Percentiles rank a stretch among this genome's conserved stretches.
Evolutionary conservation across 2,329 filamentous ascomycete species (phyloP).

Genomic region (Thielaviopsis populi): DNA sequence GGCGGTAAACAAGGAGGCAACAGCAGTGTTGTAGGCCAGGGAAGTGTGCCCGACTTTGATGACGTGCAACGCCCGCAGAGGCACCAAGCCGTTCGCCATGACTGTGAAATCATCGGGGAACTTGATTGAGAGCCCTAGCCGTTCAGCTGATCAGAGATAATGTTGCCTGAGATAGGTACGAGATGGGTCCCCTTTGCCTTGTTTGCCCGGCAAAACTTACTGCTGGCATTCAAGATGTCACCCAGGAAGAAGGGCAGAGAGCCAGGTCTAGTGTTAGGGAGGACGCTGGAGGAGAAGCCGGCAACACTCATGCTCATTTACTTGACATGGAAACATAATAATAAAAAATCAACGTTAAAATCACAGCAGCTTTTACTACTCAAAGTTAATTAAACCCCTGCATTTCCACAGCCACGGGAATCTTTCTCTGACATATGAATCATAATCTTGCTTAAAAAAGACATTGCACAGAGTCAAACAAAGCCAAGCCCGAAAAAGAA

Average conservation of each 20-base stretch:
- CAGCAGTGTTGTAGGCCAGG: constrained; percentile 36
- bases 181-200: constrained; percentile 51
- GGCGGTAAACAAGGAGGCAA: constrained; percentile 40
- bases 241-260: constrained; percentile 59
- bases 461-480: not conserved
- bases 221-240: constrained; percentile 45
- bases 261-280: constrained; percentile 28
- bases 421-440: too few species aligned
- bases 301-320: constrained; percentile 26
- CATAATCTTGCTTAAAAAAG: too few species aligned
- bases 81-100: constrained; percentile 32
- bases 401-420: too few species aligned
- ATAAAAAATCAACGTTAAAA: not conserved
- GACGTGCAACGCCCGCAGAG: constrained; percentile 51
- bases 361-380: too few species aligned
- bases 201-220: constrained; percentile 37
- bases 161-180: constrained; percentile 36
- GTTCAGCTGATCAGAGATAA: constrained; percentile 26
- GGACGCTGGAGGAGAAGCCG: not conserved
- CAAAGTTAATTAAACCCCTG: too few species aligned
- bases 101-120: constrained; percentile 32
- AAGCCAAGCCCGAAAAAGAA: not conserved
- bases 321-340: constrained; percentile 54
- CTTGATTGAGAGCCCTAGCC: constrained; percentile 25
- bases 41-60: constrained; percentile 44